Base-by-base conservation (phyloP, 495 filamentous ascomycete genomes). In the Symbiotaphrina buchneri region DNA sequence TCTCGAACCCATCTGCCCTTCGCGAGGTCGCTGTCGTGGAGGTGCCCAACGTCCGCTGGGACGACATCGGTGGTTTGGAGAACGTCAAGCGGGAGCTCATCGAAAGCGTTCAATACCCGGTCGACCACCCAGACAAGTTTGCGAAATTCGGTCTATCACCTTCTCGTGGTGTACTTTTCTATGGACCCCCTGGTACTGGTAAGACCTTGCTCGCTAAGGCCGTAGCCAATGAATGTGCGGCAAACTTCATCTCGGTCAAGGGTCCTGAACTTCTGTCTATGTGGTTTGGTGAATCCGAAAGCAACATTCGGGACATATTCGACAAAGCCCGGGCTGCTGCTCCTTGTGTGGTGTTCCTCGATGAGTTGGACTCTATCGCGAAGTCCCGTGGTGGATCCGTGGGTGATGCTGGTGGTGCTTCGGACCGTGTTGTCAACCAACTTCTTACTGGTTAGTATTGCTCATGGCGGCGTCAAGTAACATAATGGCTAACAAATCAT, bases 261-360 rank as follows among this genome's bases (percentile, higher is more conserved):
- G 87, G 87, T 35, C 87, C 87, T 38, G 87, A 97, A 58, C 58
- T 97, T 44, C 68, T 97, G 36, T 92, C 81, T 47, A 97, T 97
- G 87, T 97, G 87, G 87, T 97, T 97, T 52, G 87, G 87, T 75
- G 87, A 97, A 58, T 95, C 90, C 11, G 87, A 97, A 55, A 92
- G 81, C 73, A 97, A 97, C 59, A 95, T 97, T 39, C 80, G 87
- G 47, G 87, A 97, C 43, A 97, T 97, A 45, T 97, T 97, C 59
- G 87, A 97, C 71, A 97, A 97, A 67, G 87, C 87, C 42, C 79
- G 87, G 44, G 90, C 90, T 39, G 90, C 87, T 38, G 87, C 87
- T 47, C 87, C 87, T 60, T 97, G 87, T 46, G 82, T 97, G 39
- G 90, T 97, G 39, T 97, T 97, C 77, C 66, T 97, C 39, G 87